Evolutionary conservation across 805 yeast genomes (phyloP).

Genomic region (Lipomyces chichibuensis): DNA sequence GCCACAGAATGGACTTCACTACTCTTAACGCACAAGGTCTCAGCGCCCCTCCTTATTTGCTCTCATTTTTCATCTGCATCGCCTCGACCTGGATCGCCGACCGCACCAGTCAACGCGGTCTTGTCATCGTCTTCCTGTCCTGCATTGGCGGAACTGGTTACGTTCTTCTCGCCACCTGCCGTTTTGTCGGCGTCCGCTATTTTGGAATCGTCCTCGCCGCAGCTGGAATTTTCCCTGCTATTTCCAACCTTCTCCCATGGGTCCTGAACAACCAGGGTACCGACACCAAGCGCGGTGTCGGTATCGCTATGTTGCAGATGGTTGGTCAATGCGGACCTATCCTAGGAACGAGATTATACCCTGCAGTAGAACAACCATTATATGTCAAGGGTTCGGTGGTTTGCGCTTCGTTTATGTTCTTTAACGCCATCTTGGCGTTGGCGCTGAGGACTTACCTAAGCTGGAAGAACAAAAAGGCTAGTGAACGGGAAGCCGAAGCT

Average conservation of each 20-base stretch:
- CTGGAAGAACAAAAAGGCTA: conserved; percentile 1
- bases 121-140: background rate
- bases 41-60: background rate
- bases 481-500: conserved; percentile 1
- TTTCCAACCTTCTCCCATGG: background rate
- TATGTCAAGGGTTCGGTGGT: background rate
- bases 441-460: conserved; percentile 2
- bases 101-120: conserved; percentile 4
- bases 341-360: conserved; percentile 2
- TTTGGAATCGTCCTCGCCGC: background rate
- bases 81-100: conserved; percentile 2
- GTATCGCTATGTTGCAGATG: background rate
- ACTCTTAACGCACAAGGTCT: background rate
- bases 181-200: background rate
- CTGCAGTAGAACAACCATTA: background rate
- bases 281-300: background rate
- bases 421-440: background rate
- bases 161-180: background rate
- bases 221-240: background rate
- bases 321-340: conserved; percentile 1
- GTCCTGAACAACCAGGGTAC: background rate
- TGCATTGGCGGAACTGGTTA: conserved; percentile 2
- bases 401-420: conserved; percentile 1
- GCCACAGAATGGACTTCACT: background rate
- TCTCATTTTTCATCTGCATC: background rate